Base-by-base conservation (phyloP, 1,284 basidiomycete species). In the Peniophora sp. region DNA sequence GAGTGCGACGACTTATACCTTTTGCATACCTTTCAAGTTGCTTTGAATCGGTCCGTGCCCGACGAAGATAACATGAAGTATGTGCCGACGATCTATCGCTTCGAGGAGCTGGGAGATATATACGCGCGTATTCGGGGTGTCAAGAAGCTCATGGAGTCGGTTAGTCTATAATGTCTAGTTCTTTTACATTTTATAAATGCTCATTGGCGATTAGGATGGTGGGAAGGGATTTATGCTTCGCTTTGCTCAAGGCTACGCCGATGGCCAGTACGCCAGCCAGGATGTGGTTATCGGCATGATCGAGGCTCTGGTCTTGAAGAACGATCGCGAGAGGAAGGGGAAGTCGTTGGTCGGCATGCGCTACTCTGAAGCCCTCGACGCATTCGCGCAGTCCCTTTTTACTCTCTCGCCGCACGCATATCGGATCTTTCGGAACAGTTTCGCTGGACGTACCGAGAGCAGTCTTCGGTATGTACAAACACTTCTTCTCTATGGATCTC, bases 231-330 rank as follows among this genome's bases (percentile, higher is more conserved):
- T 58, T 59, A 1, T 61, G 53, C 49, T 50, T 61, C 47, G 51
- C 8, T 61, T 60, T 54, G 57, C 59, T 10, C 24, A 52, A 22
- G 57, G 59, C 14, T 55, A 52, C 38, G 35, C 45, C 2, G 44
- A 51, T 17, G 59, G 59, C 1, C 23, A 38, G 1, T 61, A 55
- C 51, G 50, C 52, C 12, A 53, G 52, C 1, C 46, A 51, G 9
- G 53, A 54, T 12, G 53, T 54, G 3, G 38, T 60, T 2, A 44
- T 56, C 12, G 58, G 58, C n/a, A 52, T 61, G 50, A 54, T 61
- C 22, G 50, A 60, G 32, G 59, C 60, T 5, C 20, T 61, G 34
- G 51, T 55, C 1, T 24, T 50, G 10, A 60, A 61, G 47, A 16
- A 49, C 3, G 55, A 58, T 2, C 54, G 55, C 11, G 2, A 55